Base-by-base conservation (phyloP, 805 yeast species). In the Lipomyces yamadae region DNA sequence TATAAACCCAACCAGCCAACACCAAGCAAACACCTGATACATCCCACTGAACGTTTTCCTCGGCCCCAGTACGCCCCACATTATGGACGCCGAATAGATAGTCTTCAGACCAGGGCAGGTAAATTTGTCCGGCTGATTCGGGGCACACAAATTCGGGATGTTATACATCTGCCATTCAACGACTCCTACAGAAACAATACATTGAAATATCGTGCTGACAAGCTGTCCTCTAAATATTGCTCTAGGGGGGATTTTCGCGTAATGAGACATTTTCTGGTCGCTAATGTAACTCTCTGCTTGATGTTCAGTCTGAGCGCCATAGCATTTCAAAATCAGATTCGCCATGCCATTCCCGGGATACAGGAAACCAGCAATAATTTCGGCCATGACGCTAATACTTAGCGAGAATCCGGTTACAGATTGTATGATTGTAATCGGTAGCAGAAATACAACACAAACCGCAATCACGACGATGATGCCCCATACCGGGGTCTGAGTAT, bases 1-100 rank as follows among this genome's bases (percentile, higher is more conserved):
- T 63, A 82, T 68, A 5, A 83, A 84, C 15, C 93, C 92, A 29
- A 86, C 71, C 29, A 86, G 73, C 75, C 88, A 87, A 70, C 88
- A 85, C 82, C 84, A 86, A 69, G 86, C 80, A 60, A 87, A 76
- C 2, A 82, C 79, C 1, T 84, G 82, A 74, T 87, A 87, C 35
- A 85, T 74, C 2, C 84, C 84, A 30, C 84, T 81, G 74, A 88
- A 87, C 56, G 86, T 85, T 68, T 86, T 81, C 45, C 82, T 80
- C 1, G 92, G 90, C 2, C 91, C 91, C 70, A 88, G 82, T 4
- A 80, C 74, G 63, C 90, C 91, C 91, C 91, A 88, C 58, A 86
- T 76, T 30, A 88, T 81, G 0, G 89, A 83, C 1, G 90, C 85
- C 52, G 82, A 80, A 76, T 79, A 86, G 74, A 83, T 85, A 8